Conservation (phyloP, 805 yeast species). For the Yarrowia porcina region DNA sequence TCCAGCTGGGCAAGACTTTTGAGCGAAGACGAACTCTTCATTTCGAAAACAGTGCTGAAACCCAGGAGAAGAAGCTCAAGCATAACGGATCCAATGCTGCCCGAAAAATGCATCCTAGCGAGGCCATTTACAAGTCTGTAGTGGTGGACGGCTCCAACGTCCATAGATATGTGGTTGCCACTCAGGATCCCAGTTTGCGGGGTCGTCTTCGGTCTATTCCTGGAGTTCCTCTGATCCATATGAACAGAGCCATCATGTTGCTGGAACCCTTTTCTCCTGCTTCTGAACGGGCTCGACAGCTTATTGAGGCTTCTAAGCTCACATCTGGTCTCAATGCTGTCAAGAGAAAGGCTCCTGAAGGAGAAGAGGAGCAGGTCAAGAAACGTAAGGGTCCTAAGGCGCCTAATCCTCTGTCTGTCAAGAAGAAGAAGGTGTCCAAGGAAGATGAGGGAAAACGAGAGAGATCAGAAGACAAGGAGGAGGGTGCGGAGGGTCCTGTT, state of each 20-base stretch:
- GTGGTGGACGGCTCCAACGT: constrained; percentile 52
- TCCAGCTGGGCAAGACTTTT: constrained; percentile 72
- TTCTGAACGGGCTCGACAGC: constrained; percentile 49
- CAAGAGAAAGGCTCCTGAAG: constrained; percentile 31
- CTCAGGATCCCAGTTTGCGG: constrained; percentile 72
- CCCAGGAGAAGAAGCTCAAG: constrained; percentile 20
- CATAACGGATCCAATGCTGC: constrained; percentile 7
- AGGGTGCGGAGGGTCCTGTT: background rate
- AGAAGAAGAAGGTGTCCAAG: constrained; percentile 54
- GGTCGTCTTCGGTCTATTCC: constrained; percentile 69
- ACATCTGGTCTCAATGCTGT: constrained; percentile 70
- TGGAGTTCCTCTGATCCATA: constrained; percentile 84
- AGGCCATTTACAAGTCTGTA: constrained; percentile 24
- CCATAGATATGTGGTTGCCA: constrained; percentile 85
- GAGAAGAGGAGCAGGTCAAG: constrained; percentile 31
- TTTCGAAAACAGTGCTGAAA: constrained; percentile 34
- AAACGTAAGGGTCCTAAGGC: constrained; percentile 58
- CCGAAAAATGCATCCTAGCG: constrained; percentile 5
- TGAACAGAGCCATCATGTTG: constrained; percentile 89
- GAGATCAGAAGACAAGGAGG: constrained; percentile 3
- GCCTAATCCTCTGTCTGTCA: constrained; percentile 88
- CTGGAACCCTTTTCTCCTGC: constrained; percentile 89
- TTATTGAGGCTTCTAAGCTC: constrained; percentile 64
- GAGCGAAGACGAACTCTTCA: constrained; percentile 95
- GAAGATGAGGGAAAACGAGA: constrained; percentile 5